A percentile compares a stretch with the other conserved stretches of the same genome.
These are phyloP conservation scores for Daldinia decipiens DNA, from an alignment of 495 filamentous ascomycete species.

Conservation along the genomic window DNA sequence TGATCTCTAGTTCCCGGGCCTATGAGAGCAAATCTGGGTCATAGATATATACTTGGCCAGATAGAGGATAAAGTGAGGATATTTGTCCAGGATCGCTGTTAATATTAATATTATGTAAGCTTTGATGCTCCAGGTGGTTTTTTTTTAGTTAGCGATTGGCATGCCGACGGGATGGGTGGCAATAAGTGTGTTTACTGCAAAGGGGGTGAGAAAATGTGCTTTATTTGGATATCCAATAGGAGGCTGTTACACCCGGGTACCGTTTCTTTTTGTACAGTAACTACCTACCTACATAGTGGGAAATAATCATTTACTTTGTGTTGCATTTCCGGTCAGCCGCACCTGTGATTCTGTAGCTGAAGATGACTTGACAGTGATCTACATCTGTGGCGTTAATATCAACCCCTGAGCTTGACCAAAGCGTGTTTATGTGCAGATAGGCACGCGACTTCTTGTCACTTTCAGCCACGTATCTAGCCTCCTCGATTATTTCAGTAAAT, in stretches of 20 bases:
- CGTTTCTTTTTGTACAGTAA: not conserved
- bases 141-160: not conserved
- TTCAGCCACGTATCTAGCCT: not conserved
- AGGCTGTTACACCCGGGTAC: not conserved
- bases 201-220: not conserved
- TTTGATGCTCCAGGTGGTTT: not conserved
- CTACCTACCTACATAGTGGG: too few species aligned
- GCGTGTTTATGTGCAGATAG: not conserved
- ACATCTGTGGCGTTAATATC: not conserved
- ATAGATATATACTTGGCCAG: too few species aligned
- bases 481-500: not conserved
- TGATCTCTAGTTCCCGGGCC: too few species aligned
- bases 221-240: not conserved
- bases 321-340: not conserved
- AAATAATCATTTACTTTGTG: not conserved
- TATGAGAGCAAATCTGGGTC: too few species aligned
- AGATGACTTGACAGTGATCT: not conserved
- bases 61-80: too few species aligned
- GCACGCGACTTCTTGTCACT: not conserved
- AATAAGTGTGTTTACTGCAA: not conserved
- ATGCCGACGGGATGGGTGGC: not conserved
- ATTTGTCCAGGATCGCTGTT: too few species aligned
- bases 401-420: not conserved
- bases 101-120: not conserved
- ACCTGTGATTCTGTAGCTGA: not conserved